Conservation (phyloP, 176 grass and related monocot species). For the Chloris gayana region DNA sequence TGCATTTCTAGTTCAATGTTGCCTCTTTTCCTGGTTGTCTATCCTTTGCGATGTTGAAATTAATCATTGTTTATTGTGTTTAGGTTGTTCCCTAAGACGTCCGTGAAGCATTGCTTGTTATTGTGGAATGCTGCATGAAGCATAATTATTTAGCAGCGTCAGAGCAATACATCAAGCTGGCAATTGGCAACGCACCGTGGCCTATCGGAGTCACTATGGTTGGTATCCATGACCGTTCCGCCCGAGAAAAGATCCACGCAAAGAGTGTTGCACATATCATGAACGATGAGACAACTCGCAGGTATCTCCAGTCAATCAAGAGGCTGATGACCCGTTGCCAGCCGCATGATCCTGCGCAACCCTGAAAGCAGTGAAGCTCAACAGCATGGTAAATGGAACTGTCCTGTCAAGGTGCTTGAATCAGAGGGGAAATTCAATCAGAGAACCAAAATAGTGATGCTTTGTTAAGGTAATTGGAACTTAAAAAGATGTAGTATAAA, state of each 20-base stretch:
- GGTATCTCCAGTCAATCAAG: no score
- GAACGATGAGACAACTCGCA: conserved; percentile 92
- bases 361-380: no score
- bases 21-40: neutral
- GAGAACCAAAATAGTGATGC: no score
- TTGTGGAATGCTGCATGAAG: conserved; percentile 82
- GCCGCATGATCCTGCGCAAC: no score
- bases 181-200: conserved; percentile 92
- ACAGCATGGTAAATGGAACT: no score
- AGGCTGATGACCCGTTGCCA: no score
- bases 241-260: conserved; percentile 81
- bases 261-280: conserved; percentile 91
- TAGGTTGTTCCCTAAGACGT: conserved; percentile 83
- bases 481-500: no score
- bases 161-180: conserved; percentile 88
- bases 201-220: conserved; percentile 98
- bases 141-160: conserved; percentile 88
- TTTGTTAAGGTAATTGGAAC: no score
- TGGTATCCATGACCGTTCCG: conserved; percentile 90
- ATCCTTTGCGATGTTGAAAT: conserved; percentile 20
- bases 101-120: conserved; percentile 60
- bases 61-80: conserved; percentile 15
- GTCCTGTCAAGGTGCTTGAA: no score
- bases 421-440: no score
- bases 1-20: neutral